Conservation (phyloP, 805 yeast species). For the Saccharomyces eubayanus region DNA sequence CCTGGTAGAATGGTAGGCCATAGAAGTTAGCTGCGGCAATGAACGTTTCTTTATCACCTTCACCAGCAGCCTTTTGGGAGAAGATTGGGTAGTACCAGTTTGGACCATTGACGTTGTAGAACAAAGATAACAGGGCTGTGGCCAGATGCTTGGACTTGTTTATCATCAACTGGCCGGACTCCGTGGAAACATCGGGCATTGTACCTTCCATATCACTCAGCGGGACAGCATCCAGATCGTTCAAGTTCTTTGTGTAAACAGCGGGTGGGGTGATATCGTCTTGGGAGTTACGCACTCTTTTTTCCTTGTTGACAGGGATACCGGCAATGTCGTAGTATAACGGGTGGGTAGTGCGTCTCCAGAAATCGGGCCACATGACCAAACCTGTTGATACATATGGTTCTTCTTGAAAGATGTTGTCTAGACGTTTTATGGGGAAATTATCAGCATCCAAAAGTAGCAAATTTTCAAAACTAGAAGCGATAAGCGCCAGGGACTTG, state of each 20-base stretch:
- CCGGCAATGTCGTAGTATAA: slow-evolving; percentile 64
- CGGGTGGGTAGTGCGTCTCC: slow-evolving; percentile 81
- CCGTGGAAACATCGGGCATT: slow-evolving; percentile 62
- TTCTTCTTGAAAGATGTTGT: slow-evolving; percentile 47
- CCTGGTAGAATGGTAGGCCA: slow-evolving; percentile 44
- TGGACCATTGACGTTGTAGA: slow-evolving; percentile 64
- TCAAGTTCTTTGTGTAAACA: slow-evolving; percentile 18
- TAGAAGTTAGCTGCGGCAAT: slow-evolving; percentile 48
- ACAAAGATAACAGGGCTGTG: slow-evolving; percentile 51
- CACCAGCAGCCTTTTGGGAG: slow-evolving; percentile 74
- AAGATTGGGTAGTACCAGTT: slow-evolving; percentile 58
- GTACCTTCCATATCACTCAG: slow-evolving; percentile 57
- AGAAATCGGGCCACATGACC: slow-evolving; percentile 78
- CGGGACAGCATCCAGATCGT: slow-evolving; percentile 32
- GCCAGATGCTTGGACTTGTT: slow-evolving; percentile 53
- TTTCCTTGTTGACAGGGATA: slow-evolving; percentile 37
- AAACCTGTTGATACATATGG: slow-evolving; percentile 48
- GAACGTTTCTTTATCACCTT: slow-evolving; percentile 74
- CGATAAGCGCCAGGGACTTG: slow-evolving; percentile 62
- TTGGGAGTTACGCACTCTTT: slow-evolving; percentile 33
- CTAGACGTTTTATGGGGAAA: slow-evolving; percentile 60
- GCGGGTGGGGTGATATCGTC: slow-evolving; percentile 32
- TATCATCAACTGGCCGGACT: slow-evolving; percentile 65
- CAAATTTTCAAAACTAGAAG: slow-evolving; percentile 68
- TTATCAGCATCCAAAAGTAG: slow-evolving; percentile 71